These are phyloP conservation scores for Aspergillus avenaceus DNA, from an alignment of 495 filamentous ascomycete genomes.

Conservation along the genomic window DNA sequence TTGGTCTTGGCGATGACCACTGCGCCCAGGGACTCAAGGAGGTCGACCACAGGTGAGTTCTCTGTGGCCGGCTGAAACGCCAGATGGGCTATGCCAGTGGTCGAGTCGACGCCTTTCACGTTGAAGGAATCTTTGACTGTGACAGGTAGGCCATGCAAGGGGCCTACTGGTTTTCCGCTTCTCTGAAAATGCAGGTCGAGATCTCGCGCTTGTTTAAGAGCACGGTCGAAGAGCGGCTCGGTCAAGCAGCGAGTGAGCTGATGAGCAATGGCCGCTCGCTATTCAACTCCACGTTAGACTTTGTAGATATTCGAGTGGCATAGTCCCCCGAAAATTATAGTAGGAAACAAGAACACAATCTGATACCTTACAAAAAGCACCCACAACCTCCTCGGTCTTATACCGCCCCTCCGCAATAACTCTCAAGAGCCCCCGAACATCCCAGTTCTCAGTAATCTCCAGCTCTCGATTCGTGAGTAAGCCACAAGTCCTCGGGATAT, in stretches of 20 bases:
- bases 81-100: slow-evolving; percentile 54
- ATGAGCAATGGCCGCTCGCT: slow-evolving; percentile 57
- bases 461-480: slow-evolving; percentile 51
- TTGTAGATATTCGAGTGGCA: background rate
- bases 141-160: slow-evolving; percentile 66
- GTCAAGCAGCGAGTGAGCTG: slow-evolving; percentile 63
- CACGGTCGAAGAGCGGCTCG: slow-evolving; percentile 62
- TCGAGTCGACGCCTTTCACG: slow-evolving; percentile 52
- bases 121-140: slow-evolving; percentile 65
- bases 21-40: slow-evolving; percentile 42
- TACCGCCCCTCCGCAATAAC: slow-evolving; percentile 44
- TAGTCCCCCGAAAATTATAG: no score
- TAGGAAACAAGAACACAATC: no score
- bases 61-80: slow-evolving; percentile 45
- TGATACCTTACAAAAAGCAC: slow-evolving; percentile 57
- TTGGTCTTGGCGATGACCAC: slow-evolving; percentile 67
- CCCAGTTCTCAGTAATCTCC: slow-evolving; percentile 54
- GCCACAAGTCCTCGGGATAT: slow-evolving; percentile 44
- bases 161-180: slow-evolving; percentile 50
- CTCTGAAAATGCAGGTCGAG: slow-evolving; percentile 52
- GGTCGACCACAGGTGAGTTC: slow-evolving; percentile 39
- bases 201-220: slow-evolving; percentile 51
- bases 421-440: slow-evolving; percentile 45
- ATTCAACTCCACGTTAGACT: background rate
- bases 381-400: slow-evolving; percentile 50